These are phyloP conservation scores for Tricholoma furcatifolium DNA, from an alignment of 768 basidiomycete genomes.

Conservation along the genomic window DNA sequence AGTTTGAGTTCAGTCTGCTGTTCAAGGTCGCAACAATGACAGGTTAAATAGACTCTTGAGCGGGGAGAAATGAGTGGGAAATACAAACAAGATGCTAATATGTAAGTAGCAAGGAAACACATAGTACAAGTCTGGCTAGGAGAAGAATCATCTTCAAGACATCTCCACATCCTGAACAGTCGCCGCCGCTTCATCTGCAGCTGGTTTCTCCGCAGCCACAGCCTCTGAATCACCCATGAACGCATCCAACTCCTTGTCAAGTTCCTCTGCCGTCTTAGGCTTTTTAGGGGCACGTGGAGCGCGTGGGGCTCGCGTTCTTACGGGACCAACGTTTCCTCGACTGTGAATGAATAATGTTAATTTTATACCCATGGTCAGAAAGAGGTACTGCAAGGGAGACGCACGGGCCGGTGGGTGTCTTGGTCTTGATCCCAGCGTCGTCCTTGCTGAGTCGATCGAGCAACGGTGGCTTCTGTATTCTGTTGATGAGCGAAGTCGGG, in stretches of 20 bases:
- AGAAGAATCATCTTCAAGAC: slow-evolving; percentile 27
- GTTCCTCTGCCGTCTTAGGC: slow-evolving; percentile 74
- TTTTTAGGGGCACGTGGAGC: slow-evolving; percentile 41
- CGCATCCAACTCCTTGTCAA: slow-evolving; percentile 86
- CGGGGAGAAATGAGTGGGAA: background rate
- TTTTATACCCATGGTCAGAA: background rate
- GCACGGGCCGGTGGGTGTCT: slow-evolving; percentile 36
- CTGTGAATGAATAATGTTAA: slow-evolving; percentile 16
- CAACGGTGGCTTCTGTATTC: slow-evolving; percentile 75
- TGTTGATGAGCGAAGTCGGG: slow-evolving; percentile 63
- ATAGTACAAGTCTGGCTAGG: slow-evolving; percentile 3
- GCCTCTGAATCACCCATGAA: slow-evolving; percentile 69
- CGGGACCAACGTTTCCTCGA: slow-evolving; percentile 42
- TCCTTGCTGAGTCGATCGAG: slow-evolving; percentile 60
- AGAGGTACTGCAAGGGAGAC: slow-evolving; percentile 16
- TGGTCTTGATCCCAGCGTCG: slow-evolving; percentile 34
- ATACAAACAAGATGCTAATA: slow-evolving; percentile 5
- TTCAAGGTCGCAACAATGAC: too few species aligned
- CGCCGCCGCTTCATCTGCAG: slow-evolving; percentile 8
- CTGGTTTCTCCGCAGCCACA: slow-evolving; percentile 18
- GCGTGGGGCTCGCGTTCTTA: slow-evolving; percentile 43
- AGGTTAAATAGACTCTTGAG: background rate
- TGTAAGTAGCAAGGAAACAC: background rate
- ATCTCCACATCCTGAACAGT: slow-evolving; percentile 52
- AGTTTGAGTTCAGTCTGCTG: too few species aligned